phyloP scores from a whole-genome alignment of 2,329 filamentous ascomycete species.

The Sarocladiaceae sp. region DNA sequence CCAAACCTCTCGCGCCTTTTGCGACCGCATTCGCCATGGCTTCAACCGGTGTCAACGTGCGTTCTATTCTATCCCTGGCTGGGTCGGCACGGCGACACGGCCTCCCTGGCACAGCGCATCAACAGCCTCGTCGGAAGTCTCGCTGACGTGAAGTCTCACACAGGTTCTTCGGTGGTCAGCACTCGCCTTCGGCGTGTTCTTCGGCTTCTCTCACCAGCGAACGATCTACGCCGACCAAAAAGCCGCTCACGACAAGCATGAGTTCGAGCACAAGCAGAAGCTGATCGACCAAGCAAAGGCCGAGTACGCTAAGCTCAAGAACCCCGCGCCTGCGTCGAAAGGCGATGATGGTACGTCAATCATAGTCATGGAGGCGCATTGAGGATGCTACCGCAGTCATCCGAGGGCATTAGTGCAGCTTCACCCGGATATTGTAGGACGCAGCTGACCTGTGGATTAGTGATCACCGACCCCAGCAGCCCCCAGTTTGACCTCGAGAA shows the following conservation, averaged over 20 bases:
- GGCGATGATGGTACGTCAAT: slow-evolving; percentile 26
- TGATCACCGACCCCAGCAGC: slow-evolving; percentile 61
- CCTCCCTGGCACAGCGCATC: neutral
- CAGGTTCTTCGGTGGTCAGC: slow-evolving; percentile 97
- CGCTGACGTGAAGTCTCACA: slow-evolving; percentile 12
- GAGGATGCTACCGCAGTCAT: no score
- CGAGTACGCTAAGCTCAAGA: slow-evolving; percentile 75
- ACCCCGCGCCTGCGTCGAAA: slow-evolving; percentile 37
- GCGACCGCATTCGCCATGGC: slow-evolving; percentile 49
- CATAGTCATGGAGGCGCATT: neutral
- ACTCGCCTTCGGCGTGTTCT: slow-evolving; percentile 85
- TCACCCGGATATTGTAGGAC: no score
- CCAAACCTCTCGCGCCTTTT: slow-evolving; percentile 33
- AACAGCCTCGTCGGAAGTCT: neutral
- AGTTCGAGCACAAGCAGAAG: slow-evolving; percentile 85
- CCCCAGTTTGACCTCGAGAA: slow-evolving; percentile 92
- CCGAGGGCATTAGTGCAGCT: neutral
- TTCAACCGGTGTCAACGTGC: slow-evolving; percentile 63
- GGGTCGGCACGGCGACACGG: neutral
- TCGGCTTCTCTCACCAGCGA: slow-evolving; percentile 91
- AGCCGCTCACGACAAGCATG: slow-evolving; percentile 63
- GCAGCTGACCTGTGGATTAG: slow-evolving; percentile 15
- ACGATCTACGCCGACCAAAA: slow-evolving; percentile 68
- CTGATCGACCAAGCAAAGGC: slow-evolving; percentile 91
- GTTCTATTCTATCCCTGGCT: slow-evolving; percentile 24